These are phyloP conservation scores for Cicer chorassanicum DNA, from an alignment of 306 rosid species.

Conservation along the genomic window DNA sequence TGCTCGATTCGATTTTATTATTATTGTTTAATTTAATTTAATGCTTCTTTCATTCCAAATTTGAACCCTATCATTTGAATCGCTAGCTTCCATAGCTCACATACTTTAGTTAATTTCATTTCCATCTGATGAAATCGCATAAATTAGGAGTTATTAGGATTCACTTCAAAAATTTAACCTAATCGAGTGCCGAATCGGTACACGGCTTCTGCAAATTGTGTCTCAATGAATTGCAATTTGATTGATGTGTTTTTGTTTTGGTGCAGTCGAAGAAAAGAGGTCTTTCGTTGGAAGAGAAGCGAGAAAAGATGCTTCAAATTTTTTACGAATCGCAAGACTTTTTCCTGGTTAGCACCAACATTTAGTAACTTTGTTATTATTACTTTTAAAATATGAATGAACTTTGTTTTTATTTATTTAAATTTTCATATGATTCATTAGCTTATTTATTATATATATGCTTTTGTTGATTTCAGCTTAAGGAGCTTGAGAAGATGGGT, in stretches of 20 bases:
- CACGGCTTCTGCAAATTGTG: neutral
- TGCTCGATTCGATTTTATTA: neutral
- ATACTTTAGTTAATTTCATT: conserved; percentile 1
- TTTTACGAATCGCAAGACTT: conserved; percentile 91
- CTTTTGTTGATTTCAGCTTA: conserved; percentile 63
- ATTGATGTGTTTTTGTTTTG: conserved; percentile 17
- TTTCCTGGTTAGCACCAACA: conserved; percentile 63
- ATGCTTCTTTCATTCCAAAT: neutral
- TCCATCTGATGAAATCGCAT: neutral
- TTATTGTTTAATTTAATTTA: neutral
- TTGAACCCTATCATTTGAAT: neutral
- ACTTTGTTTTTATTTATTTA: neutral
- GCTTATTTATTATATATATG: neutral
- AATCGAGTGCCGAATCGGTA: neutral
- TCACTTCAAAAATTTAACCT: neutral
- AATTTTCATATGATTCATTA: neutral
- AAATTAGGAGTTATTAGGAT: neutral
- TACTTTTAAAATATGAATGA: neutral
- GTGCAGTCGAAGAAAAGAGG: conserved; percentile 94
- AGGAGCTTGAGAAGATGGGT: conserved; percentile 94
- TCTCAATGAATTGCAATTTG: conserved; percentile 23
- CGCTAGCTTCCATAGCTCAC: conserved; percentile 19
- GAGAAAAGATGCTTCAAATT: conserved; percentile 95
- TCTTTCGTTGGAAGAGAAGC: conserved; percentile 95
- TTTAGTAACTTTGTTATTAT: conserved; percentile 9